phyloP scores from a whole-genome alignment of 2,329 filamentous ascomycete genomes.

The Epichloe brachyelytri region DNA sequence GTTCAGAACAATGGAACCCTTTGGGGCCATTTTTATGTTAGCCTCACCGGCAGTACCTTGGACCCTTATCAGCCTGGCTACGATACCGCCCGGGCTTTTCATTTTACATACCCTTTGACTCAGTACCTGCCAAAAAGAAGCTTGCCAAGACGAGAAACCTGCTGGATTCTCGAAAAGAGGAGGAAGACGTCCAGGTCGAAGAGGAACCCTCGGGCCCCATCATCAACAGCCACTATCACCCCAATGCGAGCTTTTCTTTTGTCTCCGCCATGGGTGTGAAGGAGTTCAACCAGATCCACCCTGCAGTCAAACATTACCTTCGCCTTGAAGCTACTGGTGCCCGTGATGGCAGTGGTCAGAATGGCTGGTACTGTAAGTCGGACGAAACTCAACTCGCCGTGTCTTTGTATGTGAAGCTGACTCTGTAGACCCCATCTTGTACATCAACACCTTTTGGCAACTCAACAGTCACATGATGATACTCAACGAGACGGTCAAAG shows the following conservation, averaged over 20 bases:
- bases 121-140: slow-evolving; percentile 90
- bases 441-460: slow-evolving; percentile 96
- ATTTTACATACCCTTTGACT: slow-evolving; percentile 76
- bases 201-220: slow-evolving; percentile 49
- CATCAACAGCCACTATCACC: slow-evolving; percentile 81
- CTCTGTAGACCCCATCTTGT: slow-evolving; percentile 59
- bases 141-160: slow-evolving; percentile 76
- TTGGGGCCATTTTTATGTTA: slow-evolving; percentile 89
- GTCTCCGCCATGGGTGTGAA: slow-evolving; percentile 67
- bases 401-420: slow-evolving; percentile 8
- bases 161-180: slow-evolving; percentile 39
- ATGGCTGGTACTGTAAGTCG: slow-evolving; percentile 70
- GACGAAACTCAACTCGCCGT: background rate
- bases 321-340: slow-evolving; percentile 68
- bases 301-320: slow-evolving; percentile 64
- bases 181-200: slow-evolving; percentile 34
- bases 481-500: slow-evolving; percentile 78
- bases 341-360: slow-evolving; percentile 70
- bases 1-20: slow-evolving; percentile 90
- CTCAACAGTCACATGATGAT: slow-evolving; percentile 81
- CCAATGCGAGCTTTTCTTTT: slow-evolving; percentile 82
- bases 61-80: slow-evolving; percentile 65
- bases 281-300: slow-evolving; percentile 53
- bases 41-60: slow-evolving; percentile 58
- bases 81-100: slow-evolving; percentile 62